Percentiles rank a stretch among this genome's conserved stretches.
Conservation (phyloP, 2,329 filamentous ascomycete genomes). For the Arachnopeziza araneosa region DNA sequence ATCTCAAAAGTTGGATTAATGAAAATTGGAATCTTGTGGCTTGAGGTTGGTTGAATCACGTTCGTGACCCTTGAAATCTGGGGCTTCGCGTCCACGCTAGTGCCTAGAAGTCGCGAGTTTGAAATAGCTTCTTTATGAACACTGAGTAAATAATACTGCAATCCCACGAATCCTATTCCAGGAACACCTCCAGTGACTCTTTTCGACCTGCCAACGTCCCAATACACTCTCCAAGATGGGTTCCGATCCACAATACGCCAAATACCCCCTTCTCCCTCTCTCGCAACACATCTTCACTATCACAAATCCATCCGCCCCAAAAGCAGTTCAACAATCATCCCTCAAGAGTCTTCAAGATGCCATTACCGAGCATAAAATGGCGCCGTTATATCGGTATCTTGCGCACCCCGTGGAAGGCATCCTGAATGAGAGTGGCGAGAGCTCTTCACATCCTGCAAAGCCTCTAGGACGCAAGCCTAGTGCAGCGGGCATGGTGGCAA, state of each 20-base stretch:
- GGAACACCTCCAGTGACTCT: not conserved
- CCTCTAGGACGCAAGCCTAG: conserved; percentile 63
- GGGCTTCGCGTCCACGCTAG: not conserved
- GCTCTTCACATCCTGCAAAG: conserved; percentile 41
- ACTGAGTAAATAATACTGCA: not conserved
- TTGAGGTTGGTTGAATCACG: not conserved
- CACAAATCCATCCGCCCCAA: conserved; percentile 70
- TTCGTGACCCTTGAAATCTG: not conserved
- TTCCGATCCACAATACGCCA: conserved; percentile 78
- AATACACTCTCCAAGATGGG: conserved; percentile 46
- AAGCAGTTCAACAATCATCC: conserved; percentile 61
- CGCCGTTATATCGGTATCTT: conserved; percentile 78
- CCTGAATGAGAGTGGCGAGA: conserved; percentile 46
- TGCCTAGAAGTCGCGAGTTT: not conserved
- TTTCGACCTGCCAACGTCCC: not conserved
- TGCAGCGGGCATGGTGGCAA: conserved; percentile 69
- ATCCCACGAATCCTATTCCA: not conserved
- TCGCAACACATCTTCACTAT: conserved; percentile 83
- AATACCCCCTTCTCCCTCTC: conserved; percentile 76
- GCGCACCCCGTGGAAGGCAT: conserved; percentile 68
- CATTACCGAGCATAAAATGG: conserved; percentile 80
- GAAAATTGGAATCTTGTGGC: not conserved
- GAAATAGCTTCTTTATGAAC: not conserved
- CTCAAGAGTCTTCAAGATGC: conserved; percentile 74
- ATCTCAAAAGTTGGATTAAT: not conserved